Conservation (phyloP, 768 basidiomycete species). For the Termitomyces sp. region DNA sequence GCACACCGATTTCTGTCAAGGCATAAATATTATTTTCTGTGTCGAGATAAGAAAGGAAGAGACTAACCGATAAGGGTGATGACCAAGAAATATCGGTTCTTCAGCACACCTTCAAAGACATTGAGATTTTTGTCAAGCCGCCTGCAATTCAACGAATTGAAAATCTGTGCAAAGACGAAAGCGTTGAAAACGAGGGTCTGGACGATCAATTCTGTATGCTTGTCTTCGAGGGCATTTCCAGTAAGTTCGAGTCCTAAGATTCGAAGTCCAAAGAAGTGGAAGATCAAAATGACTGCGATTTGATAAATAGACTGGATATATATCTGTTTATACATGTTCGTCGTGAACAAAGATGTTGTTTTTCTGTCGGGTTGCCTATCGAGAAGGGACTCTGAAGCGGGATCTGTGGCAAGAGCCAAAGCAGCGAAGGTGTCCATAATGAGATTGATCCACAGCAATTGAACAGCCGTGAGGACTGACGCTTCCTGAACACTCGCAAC, state of each 20-base stretch:
- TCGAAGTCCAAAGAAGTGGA: slow-evolving; percentile 76
- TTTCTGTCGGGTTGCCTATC: slow-evolving; percentile 90
- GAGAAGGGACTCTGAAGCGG: slow-evolving; percentile 73
- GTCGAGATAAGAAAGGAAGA: slow-evolving; percentile 16
- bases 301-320: slow-evolving; percentile 86
- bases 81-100: slow-evolving; percentile 78
- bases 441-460: slow-evolving; percentile 97
- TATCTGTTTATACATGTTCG: slow-evolving; percentile 97
- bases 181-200: slow-evolving; percentile 93
- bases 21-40: neutral
- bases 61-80: slow-evolving; percentile 81
- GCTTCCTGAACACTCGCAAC: slow-evolving; percentile 70
- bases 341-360: slow-evolving; percentile 81
- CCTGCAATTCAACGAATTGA: slow-evolving; percentile 90
- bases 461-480: slow-evolving; percentile 92
- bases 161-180: slow-evolving; percentile 98
- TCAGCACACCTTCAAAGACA: slow-evolving; percentile 76
- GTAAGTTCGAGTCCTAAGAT: slow-evolving; percentile 59
- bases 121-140: slow-evolving; percentile 83
- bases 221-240: slow-evolving; percentile 20
- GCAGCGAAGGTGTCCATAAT: slow-evolving; percentile 99
- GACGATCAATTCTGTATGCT: slow-evolving; percentile 41
- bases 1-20: slow-evolving; percentile 72
- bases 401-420: slow-evolving; percentile 94
- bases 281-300: slow-evolving; percentile 72